A percentile compares a stretch with the other conserved stretches of the same genome.
phyloP scores from a whole-genome alignment of 176 grass and related monocot species.

The Oryza meridionalis region DNA sequence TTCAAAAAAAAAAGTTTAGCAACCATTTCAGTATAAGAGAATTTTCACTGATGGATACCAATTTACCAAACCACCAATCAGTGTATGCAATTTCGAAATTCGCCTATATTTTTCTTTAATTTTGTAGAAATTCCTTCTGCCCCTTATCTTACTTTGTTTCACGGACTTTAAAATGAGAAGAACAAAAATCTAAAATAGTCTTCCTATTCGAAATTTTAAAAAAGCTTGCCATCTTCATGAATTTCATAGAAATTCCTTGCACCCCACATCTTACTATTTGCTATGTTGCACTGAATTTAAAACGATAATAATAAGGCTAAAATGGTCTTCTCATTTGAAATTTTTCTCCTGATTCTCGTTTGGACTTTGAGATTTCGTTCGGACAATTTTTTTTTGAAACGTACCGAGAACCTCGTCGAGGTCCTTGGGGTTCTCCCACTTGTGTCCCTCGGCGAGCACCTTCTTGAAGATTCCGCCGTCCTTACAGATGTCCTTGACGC shows the following conservation, averaged over 20 bases:
- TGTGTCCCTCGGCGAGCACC: slow-evolving; percentile 65
- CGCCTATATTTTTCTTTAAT: not conserved
- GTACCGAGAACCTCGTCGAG: slow-evolving; percentile 80
- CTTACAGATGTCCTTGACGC: slow-evolving; percentile 95
- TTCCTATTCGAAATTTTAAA: too few relatives aligned
- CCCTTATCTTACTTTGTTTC: not conserved
- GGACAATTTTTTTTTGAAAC: not conserved
- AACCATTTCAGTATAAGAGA: not conserved
- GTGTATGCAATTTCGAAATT: not conserved
- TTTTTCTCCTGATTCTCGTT: too few relatives aligned
- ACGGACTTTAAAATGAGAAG: not conserved
- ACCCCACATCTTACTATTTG: not conserved
- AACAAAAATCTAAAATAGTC: too few relatives aligned
- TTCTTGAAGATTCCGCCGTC: slow-evolving; percentile 90
- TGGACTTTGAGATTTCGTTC: not conserved
- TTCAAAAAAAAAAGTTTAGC: not conserved
- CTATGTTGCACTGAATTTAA: too few relatives aligned
- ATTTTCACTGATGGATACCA: not conserved
- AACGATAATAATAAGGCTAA: too few relatives aligned
- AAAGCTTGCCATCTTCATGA: not conserved
- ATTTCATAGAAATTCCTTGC: not conserved
- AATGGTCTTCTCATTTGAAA: too few relatives aligned
- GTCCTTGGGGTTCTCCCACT: slow-evolving; percentile 95
- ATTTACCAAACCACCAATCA: too few relatives aligned
- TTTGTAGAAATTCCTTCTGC: not conserved